phyloP scores from a whole-genome alignment of 441 rosid species.

The Euphorbia schlechtendalii region DNA sequence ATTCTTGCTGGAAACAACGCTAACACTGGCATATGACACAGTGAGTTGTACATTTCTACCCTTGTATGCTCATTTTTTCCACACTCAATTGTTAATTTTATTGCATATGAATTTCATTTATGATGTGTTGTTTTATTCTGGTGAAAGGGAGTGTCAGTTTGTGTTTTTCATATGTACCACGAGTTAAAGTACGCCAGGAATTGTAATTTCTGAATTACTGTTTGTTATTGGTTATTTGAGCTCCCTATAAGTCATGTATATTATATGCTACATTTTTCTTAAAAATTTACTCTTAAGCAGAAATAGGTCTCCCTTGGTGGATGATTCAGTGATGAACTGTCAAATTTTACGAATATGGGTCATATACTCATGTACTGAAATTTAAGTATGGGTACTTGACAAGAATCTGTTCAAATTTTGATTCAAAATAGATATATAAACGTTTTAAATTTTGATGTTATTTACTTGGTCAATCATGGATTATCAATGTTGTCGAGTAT shows the following conservation, averaged over 20 bases:
- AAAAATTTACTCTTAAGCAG: not conserved
- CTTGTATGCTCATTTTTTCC: not conserved
- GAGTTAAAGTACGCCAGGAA: not conserved
- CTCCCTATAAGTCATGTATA: not conserved
- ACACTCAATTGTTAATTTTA: not conserved
- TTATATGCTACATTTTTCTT: not conserved
- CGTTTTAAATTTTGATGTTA: too few species aligned
- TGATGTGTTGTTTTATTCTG: not conserved
- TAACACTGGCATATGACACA: constrained; percentile 45
- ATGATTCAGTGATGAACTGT: too few species aligned
- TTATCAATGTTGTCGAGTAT: too few species aligned
- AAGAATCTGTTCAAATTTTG: too few species aligned
- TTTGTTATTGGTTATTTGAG: not conserved
- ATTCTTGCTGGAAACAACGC: constrained; percentile 97
- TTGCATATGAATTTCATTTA: not conserved
- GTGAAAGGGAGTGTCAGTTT: not conserved
- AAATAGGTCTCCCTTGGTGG: too few species aligned
- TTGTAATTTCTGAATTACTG: not conserved
- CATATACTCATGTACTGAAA: too few species aligned
- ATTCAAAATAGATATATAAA: too few species aligned
- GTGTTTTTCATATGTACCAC: too few species aligned
- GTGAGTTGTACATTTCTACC: not conserved
- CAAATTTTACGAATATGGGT: too few species aligned
- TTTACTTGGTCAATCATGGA: too few species aligned
- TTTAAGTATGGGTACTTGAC: too few species aligned